Evolutionary conservation across 2,329 filamentous ascomycete genomes (phyloP).

Genomic region (Xylariaceae sp.): DNA sequence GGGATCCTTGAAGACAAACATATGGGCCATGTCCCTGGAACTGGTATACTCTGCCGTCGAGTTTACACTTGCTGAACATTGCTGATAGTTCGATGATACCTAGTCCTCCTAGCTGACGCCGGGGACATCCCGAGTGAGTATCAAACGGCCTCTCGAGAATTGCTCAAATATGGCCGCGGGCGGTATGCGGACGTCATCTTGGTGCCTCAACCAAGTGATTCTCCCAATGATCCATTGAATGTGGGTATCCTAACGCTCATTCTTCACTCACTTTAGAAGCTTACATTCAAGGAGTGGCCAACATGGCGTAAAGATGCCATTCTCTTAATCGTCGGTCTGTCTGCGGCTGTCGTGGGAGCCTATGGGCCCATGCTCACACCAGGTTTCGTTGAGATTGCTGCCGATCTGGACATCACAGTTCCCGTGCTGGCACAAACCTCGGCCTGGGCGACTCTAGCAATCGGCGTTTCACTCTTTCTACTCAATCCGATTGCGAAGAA

Average conservation of each 20-base stretch:
- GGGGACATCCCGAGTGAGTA: slow-evolving; percentile 43
- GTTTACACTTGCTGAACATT: neutral
- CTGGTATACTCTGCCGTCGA: slow-evolving; percentile 31
- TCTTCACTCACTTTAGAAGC: neutral
- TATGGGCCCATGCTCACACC: slow-evolving; percentile 36
- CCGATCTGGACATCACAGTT: slow-evolving; percentile 39
- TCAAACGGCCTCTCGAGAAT: slow-evolving; percentile 37
- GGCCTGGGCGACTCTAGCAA: slow-evolving; percentile 44
- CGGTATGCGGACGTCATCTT: slow-evolving; percentile 34
- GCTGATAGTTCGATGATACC: slow-evolving; percentile 14
- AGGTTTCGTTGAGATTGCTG: slow-evolving; percentile 37
- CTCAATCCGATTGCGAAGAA: slow-evolving; percentile 48
- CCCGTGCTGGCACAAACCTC: slow-evolving; percentile 41
- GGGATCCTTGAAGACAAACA: slow-evolving; percentile 43
- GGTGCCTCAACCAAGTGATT: slow-evolving; percentile 43
- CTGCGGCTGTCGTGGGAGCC: slow-evolving; percentile 34
- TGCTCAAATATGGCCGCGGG: slow-evolving; percentile 37
- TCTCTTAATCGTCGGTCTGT: slow-evolving; percentile 35
- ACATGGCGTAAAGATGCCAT: slow-evolving; percentile 38
- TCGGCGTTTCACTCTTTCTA: slow-evolving; percentile 45
- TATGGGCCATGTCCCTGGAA: slow-evolving; percentile 44
- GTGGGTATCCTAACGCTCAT: slow-evolving; percentile 26
- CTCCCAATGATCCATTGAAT: slow-evolving; percentile 46
- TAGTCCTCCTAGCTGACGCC: slow-evolving; percentile 43
- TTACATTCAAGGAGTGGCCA: slow-evolving; percentile 39